Evolutionary conservation across 768 basidiomycete genomes (phyloP).

Genomic region (Suillus lakei): DNA sequence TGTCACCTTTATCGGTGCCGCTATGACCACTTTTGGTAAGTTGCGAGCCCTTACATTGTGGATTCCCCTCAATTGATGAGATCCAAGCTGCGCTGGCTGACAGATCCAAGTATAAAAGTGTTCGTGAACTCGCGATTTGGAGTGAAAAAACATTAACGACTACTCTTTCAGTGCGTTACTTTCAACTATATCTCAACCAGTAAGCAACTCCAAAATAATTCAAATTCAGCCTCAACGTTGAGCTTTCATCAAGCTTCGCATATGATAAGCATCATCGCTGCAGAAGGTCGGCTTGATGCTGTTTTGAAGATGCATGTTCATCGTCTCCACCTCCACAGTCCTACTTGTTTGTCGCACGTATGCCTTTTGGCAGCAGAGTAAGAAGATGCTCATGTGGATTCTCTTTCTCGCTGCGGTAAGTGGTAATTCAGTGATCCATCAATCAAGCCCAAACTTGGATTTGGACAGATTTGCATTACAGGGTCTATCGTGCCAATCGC

Average conservation of each 20-base stretch:
- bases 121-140: neutral
- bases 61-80: no score
- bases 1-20: conserved; percentile 3
- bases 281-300: no score
- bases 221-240: neutral
- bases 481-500: neutral
- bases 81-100: no score
- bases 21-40: conserved; percentile 2
- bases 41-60: no score
- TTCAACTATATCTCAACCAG: neutral
- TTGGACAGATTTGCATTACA: neutral
- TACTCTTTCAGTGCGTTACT: neutral
- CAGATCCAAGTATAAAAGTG: no score
- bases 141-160: no score
- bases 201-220: neutral
- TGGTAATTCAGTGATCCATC: neutral
- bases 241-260: conserved; percentile 3
- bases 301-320: neutral
- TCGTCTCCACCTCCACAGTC: neutral
- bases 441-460: neutral
- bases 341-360: conserved; percentile 3
- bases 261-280: conserved; percentile 8
- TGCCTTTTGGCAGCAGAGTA: conserved; percentile 1
- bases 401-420: neutral
- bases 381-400: neutral